Conservation (phyloP, 208 protist species). For the Porcisia deanei region DNA sequence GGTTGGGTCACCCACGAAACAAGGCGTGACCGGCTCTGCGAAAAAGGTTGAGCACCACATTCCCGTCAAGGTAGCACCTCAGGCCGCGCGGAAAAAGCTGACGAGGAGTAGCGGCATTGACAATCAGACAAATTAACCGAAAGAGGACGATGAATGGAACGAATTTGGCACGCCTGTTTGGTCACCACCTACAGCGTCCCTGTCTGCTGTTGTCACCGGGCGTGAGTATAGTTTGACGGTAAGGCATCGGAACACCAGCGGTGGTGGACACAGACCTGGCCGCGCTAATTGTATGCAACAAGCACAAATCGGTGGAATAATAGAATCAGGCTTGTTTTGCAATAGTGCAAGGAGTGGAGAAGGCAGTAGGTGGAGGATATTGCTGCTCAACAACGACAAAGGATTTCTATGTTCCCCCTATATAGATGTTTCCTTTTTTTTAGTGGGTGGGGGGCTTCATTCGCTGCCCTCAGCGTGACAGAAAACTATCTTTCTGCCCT, state of each 20-base stretch:
- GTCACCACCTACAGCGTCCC: neutral
- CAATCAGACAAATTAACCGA: slow-evolving; percentile 5
- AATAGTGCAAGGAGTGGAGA: neutral
- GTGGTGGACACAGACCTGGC: neutral
- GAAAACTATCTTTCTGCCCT: neutral
- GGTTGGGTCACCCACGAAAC: neutral
- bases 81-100: slow-evolving; percentile 22
- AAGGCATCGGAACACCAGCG: neutral
- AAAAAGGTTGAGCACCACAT: slow-evolving; percentile 10
- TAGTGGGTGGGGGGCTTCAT: neutral
- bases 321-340: neutral
- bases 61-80: slow-evolving; percentile 2
- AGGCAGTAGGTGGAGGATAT: neutral
- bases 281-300: neutral
- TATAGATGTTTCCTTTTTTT: no score
- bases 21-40: neutral
- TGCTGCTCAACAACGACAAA: neutral
- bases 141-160: neutral
- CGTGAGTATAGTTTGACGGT: neutral
- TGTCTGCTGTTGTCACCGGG: neutral
- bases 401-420: no score
- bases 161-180: neutral
- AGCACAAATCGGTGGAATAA: neutral
- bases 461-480: neutral
- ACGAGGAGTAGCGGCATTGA: neutral